Evolutionary conservation across 192 early-diverging fungal species (phyloP), one percentile per base, ranked within the genome.

Genomic region (Coemansia furcata): DNA sequence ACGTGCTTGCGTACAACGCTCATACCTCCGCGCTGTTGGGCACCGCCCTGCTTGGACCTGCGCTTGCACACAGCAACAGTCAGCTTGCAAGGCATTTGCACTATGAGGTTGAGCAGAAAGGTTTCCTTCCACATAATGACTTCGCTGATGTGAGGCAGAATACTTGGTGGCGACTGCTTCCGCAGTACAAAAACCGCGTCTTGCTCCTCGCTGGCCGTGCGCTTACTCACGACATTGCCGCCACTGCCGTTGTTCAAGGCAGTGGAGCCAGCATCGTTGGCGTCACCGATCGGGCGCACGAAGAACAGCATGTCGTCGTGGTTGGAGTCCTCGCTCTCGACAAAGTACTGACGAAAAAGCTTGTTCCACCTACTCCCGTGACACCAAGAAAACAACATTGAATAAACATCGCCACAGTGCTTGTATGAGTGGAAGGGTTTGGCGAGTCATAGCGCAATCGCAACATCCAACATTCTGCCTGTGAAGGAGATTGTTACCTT

Each of bases 261-360:
- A 3, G 37, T 3, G 12, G 42, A 54, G 52, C 32, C 66, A 40
- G 67, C 59, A 23, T 70, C 79, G 61, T 42, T 52, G 36, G 37
- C 26, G 52, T 74, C 76, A 65, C 71, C 80, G 30, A 52, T 66
- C 29, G 82, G 79, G 32, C 89, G 86, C 37, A 95, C 93, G 83
- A 94, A 95, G 64, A 95, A 94, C 44, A 95, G 82, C 63, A 95
- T 83, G 78, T 95, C 93, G 80, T 95, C 93, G 52, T 92, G 85
- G 58, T 85, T 85, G 55, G 86, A 71, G 55, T 90, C 86, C 47
- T 80, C 85, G 69, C 75, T 80, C 54, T 91, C 91, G 29, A 93
- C 63, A 75, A 93, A 94, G 67, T 83, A 92, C 65, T 93, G 68
- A 23, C 69, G 52, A 68, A 83, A 73, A 36, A 83, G 65, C 60